A percentile compares a stretch with the other conserved stretches of the same genome.
Conservation (phyloP, 495 filamentous ascomycete genomes). For the Neurospora sp. region DNA sequence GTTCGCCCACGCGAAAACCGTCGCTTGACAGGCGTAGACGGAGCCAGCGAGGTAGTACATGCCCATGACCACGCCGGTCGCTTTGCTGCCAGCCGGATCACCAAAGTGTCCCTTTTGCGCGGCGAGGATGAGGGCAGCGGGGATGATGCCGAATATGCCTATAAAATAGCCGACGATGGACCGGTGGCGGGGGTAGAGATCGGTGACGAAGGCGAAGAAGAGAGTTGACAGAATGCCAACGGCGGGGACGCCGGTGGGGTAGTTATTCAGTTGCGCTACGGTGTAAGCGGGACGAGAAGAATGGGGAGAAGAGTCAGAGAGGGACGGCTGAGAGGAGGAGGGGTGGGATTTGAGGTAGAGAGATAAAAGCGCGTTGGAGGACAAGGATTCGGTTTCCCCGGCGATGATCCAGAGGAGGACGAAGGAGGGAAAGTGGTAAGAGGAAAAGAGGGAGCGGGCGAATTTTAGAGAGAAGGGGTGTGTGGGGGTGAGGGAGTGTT, state of each 20-base stretch:
- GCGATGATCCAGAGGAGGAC: slow-evolving; percentile 43
- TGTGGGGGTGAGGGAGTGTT: background rate
- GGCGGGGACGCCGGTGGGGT: slow-evolving; percentile 40
- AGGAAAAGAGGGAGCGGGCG: slow-evolving; percentile 29
- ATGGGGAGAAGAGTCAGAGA: too few species aligned
- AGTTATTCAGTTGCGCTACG: slow-evolving; percentile 36
- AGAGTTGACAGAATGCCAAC: slow-evolving; percentile 45
- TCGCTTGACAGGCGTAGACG: slow-evolving; percentile 50
- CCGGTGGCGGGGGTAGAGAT: slow-evolving; percentile 37
- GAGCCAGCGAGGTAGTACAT: slow-evolving; percentile 47
- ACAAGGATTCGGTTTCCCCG: slow-evolving; percentile 43
- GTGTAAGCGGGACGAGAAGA: too few species aligned
- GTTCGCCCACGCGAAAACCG: slow-evolving; percentile 54
- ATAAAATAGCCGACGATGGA: slow-evolving; percentile 48
- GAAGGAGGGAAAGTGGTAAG: slow-evolving; percentile 31
- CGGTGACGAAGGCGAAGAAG: slow-evolving; percentile 47
- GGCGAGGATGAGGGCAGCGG: slow-evolving; percentile 38
- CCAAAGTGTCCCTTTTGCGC: slow-evolving; percentile 26
- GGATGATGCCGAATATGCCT: slow-evolving; percentile 36
- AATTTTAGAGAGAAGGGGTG: slow-evolving; percentile 11
- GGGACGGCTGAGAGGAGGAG: background rate
- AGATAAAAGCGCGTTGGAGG: slow-evolving; percentile 36
- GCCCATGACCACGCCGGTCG: slow-evolving; percentile 27
- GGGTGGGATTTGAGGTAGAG: slow-evolving; percentile 32
- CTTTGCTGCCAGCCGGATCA: slow-evolving; percentile 15